Conservation (phyloP, 148 eudicot genomes). For the Arctostaphylos glauca region DNA sequence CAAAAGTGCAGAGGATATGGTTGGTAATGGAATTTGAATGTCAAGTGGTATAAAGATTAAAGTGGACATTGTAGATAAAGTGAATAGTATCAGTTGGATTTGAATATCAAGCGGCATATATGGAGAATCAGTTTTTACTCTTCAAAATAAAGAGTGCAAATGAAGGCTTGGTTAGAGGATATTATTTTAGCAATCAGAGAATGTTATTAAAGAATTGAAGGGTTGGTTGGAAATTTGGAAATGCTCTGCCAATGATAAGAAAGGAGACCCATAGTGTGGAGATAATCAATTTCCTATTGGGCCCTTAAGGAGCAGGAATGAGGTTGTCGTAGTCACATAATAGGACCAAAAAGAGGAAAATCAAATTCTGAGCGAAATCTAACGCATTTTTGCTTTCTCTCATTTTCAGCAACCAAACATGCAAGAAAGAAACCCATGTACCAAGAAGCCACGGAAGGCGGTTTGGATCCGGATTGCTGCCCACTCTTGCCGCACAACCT, state of each 20-base stretch:
- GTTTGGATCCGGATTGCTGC: constrained; percentile 97
- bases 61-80: too few relatives aligned
- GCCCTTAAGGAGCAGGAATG: not conserved
- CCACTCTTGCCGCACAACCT: constrained; percentile 80
- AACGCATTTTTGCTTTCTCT: not conserved
- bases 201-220: too few relatives aligned
- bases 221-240: too few relatives aligned
- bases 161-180: too few relatives aligned
- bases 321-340: not conserved
- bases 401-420: constrained; percentile 10
- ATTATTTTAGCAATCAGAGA: too few relatives aligned
- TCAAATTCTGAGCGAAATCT: not conserved
- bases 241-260: not conserved
- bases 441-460: constrained; percentile 87
- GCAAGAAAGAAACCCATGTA: constrained; percentile 18
- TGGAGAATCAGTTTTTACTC: too few relatives aligned
- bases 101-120: too few relatives aligned
- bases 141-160: too few relatives aligned
- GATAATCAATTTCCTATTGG: not conserved
- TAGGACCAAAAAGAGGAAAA: not conserved
- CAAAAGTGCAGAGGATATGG: too few relatives aligned
- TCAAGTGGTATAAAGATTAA: too few relatives aligned
- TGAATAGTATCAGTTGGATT: too few relatives aligned
- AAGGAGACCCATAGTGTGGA: not conserved
- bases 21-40: too few relatives aligned